Percentiles rank a stretch among this genome's conserved stretches.
Conservation (phyloP, 2,329 filamentous ascomycete species). For the Scortechinia acanthostroma region DNA sequence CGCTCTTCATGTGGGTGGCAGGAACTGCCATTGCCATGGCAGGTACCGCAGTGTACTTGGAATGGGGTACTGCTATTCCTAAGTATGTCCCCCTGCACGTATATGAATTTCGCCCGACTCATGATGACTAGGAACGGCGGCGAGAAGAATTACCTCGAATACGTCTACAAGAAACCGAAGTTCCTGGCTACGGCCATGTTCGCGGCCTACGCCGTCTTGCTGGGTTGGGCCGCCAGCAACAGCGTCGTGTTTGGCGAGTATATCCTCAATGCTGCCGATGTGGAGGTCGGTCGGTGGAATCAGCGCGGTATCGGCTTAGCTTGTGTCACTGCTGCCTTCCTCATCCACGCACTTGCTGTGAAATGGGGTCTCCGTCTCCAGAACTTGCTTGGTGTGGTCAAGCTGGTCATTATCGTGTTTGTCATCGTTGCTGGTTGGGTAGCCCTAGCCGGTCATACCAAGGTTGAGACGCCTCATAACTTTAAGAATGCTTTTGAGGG, state of each 20-base stretch:
- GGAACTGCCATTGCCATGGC: conserved; percentile 54
- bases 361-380: conserved; percentile 64
- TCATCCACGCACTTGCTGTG: conserved; percentile 56
- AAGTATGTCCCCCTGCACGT: conserved; percentile 13
- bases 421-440: conserved; percentile 58
- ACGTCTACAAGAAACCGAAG: conserved; percentile 49
- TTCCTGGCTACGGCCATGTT: conserved; percentile 57
- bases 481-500: conserved; percentile 58
- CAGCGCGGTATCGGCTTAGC: conserved; percentile 60
- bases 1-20: conserved; percentile 55
- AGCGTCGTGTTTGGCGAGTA: conserved; percentile 67
- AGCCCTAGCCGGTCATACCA: conserved; percentile 52
- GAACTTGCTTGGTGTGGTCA: conserved; percentile 58
- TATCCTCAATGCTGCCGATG: conserved; percentile 56
- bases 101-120: no score
- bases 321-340: conserved; percentile 56
- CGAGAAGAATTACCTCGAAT: conserved; percentile 64
- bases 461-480: conserved; percentile 54
- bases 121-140: conserved; percentile 38
- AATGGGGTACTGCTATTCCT: conserved; percentile 59
- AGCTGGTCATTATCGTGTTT: conserved; percentile 57
- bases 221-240: conserved; percentile 61
- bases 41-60: conserved; percentile 58
- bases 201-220: conserved; percentile 51
- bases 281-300: conserved; percentile 59